Evolutionary conservation across 2,329 filamentous ascomycete genomes (phyloP).

Genomic region (Fusarium globosum): DNA sequence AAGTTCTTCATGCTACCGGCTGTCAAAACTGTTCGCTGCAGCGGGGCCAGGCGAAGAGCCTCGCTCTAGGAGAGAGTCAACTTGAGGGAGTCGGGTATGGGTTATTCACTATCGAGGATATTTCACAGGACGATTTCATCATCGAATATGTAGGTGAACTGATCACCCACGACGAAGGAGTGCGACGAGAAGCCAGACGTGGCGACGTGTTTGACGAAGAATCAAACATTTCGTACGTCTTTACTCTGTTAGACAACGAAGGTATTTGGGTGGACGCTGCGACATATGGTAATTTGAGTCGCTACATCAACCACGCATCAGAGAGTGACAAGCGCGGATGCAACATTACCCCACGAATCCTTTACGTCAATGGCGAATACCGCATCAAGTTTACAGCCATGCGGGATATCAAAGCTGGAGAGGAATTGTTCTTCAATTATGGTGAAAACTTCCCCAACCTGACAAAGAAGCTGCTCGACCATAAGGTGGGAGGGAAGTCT

Average conservation of each 20-base stretch:
- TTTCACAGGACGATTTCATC: slow-evolving; percentile 76
- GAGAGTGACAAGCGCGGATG: slow-evolving; percentile 64
- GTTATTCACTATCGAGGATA: slow-evolving; percentile 76
- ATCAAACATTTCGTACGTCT: slow-evolving; percentile 73
- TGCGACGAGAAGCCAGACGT: slow-evolving; percentile 72
- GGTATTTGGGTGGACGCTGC: slow-evolving; percentile 79
- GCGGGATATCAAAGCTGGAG: slow-evolving; percentile 74
- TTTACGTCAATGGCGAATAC: slow-evolving; percentile 79
- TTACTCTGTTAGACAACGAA: slow-evolving; percentile 68
- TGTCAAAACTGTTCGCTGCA: slow-evolving; percentile 82
- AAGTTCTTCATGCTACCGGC: slow-evolving; percentile 64
- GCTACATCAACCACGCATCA: slow-evolving; percentile 84
- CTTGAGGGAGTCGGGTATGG: slow-evolving; percentile 78
- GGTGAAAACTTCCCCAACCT: slow-evolving; percentile 75
- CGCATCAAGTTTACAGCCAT: slow-evolving; percentile 80
- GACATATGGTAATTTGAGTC: slow-evolving; percentile 80
- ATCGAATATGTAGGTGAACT: slow-evolving; percentile 86
- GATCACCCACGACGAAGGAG: slow-evolving; percentile 75
- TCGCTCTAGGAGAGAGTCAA: slow-evolving; percentile 76
- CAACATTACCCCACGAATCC: slow-evolving; percentile 71
- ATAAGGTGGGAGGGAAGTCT: slow-evolving; percentile 50
- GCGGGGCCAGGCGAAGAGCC: slow-evolving; percentile 71
- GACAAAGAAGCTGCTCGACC: slow-evolving; percentile 57
- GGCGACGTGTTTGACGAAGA: slow-evolving; percentile 70
- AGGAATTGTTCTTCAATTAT: slow-evolving; percentile 87